Conservation (phyloP, 1,284 basidiomycete genomes). For the Irpex lacteus region DNA sequence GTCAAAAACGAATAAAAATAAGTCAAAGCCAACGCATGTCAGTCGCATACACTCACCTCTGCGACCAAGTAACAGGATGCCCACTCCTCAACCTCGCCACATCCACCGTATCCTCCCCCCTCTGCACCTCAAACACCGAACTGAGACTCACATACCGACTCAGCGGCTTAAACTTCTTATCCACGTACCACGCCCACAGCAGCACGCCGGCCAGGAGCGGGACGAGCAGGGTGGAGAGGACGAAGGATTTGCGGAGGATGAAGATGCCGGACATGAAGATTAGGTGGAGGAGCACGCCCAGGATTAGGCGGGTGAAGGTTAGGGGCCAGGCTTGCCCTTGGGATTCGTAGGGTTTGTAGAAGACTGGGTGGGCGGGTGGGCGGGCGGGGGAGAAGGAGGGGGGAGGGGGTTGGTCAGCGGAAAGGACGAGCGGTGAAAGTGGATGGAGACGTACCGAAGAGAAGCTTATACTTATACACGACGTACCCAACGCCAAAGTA, state of each 20-base stretch:
- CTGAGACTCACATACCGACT: slow-evolving; percentile 83
- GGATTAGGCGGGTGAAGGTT: slow-evolving; percentile 83
- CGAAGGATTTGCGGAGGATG: slow-evolving; percentile 75
- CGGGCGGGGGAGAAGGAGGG: too few relatives aligned
- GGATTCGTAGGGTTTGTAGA: slow-evolving; percentile 92
- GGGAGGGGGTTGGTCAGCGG: too few relatives aligned
- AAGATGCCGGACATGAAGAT: slow-evolving; percentile 95
- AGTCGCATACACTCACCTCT: slow-evolving; percentile 74
- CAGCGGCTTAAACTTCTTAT: slow-evolving; percentile 71
- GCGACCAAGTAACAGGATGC: slow-evolving; percentile 81
- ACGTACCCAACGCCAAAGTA: slow-evolving; percentile 94
- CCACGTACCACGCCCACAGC: slow-evolving; percentile 79
- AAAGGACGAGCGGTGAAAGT: neutral
- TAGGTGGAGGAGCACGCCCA: slow-evolving; percentile 86
- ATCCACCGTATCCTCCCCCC: slow-evolving; percentile 79
- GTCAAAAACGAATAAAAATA: too few relatives aligned
- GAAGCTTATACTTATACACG: slow-evolving; percentile 96
- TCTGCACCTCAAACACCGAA: slow-evolving; percentile 84
- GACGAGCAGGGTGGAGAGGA: slow-evolving; percentile 74
- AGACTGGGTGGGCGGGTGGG: slow-evolving; percentile 48
- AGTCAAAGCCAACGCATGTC: too few relatives aligned
- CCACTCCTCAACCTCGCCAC: slow-evolving; percentile 71
- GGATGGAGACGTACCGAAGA: slow-evolving; percentile 67
- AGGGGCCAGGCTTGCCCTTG: slow-evolving; percentile 95
- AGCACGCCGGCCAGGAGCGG: slow-evolving; percentile 79